phyloP scores from a whole-genome alignment of 2,329 filamentous ascomycete genomes.

The Zymoseptoria passerinii region DNA sequence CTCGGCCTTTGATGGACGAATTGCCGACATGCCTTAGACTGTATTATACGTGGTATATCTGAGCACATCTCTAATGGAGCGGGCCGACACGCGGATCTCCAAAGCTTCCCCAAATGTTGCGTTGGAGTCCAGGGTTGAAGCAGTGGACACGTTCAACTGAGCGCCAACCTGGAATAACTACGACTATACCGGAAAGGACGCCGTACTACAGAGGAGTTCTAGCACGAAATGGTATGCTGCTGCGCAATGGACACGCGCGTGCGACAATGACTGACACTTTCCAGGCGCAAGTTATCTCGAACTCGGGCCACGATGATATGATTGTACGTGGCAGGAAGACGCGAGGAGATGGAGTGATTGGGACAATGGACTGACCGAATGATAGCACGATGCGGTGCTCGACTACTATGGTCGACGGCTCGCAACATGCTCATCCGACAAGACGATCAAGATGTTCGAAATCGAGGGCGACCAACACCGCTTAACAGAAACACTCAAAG shows the following conservation, averaged over 20 bases:
- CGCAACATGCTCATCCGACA: slow-evolving; percentile 94
- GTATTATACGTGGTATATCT: neutral
- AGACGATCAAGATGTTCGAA: slow-evolving; percentile 99
- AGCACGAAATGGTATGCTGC: neutral
- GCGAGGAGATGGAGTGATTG: neutral
- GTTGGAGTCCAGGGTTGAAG: neutral
- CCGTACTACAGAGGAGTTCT: too few species aligned
- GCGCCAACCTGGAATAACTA: neutral
- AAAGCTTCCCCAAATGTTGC: neutral
- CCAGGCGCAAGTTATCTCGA: slow-evolving; percentile 71
- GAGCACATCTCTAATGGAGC: neutral
- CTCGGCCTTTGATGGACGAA: too few species aligned
- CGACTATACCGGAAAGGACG: neutral
- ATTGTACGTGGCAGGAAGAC: slow-evolving; percentile 63
- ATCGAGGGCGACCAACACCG: slow-evolving; percentile 88
- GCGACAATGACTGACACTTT: slow-evolving; percentile 11
- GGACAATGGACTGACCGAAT: neutral
- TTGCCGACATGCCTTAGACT: neutral
- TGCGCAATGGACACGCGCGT: neutral
- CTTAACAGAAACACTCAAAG: slow-evolving; percentile 85
- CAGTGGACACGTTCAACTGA: neutral
- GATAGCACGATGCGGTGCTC: slow-evolving; percentile 90
- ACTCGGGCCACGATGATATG: slow-evolving; percentile 96
- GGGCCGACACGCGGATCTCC: neutral
- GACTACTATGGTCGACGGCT: slow-evolving; percentile 97